Base-by-base conservation (phyloP, 192 early-diverging fungal species). In the Tieghemiomyces parasiticus region DNA sequence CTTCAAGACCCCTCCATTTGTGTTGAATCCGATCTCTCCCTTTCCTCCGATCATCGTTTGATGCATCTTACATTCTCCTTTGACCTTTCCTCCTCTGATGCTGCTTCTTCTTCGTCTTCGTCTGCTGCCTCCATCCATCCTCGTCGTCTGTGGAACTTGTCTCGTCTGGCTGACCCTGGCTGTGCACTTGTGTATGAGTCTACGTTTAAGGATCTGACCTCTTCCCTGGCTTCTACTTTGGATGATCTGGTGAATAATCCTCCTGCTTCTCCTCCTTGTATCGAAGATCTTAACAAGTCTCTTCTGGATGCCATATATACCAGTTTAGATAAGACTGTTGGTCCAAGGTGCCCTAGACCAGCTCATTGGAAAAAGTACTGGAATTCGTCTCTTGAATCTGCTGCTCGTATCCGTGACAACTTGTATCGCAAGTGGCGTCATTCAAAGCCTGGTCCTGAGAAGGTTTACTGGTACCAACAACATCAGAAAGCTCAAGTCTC, bases 191-290 rank as follows among this genome's bases (percentile, higher is more conserved):
- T 45, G 44, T 45, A 45, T 45, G 44, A 45, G 44, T 45, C 44
- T 45, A 45, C 44, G 44, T 45, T 45, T 45, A 45, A 45, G 44
- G 44, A 45, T 61, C 45, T 20, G 48, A 59, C 58, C 45, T 31
- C 38, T 65, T 60, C 47, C 24, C 46, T 19, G 45, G 55, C 42
- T 47, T 61, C 48, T 56, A 49, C 4, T 9, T 63, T 28, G 52
- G 30, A 20, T 38, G 35, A 53, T 70, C 67, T 44, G 63, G 61
- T 22, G 26, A 35, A 46, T 65, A 65, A 35, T 64, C 62, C 25
- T 60, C 29, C 42, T 63, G 60, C 62, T 68, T 68, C 46, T 53
- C 59, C 58, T 59, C 35, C 26, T 60, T 56, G 44, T 45, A 45
- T 45, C 44, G 44, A 45, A 45, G 44, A 45, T 45, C 44, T 45